Conservation (phyloP, 371 early-diverging fungal species). For the Circinella minor region DNA sequence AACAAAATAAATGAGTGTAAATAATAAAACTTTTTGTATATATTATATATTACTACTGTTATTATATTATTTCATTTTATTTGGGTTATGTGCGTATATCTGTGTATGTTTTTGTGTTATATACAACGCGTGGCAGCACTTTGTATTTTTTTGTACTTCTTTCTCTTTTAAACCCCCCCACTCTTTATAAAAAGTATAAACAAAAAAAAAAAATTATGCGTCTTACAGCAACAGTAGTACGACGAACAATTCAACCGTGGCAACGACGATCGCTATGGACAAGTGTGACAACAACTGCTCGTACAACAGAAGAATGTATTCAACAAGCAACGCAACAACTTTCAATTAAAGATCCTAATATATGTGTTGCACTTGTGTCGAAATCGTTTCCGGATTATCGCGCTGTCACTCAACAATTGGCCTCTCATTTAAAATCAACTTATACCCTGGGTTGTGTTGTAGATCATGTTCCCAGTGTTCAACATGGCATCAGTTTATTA, state of each 20-base stretch:
- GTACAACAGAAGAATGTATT: slow-evolving; percentile 35
- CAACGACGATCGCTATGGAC: slow-evolving; percentile 27
- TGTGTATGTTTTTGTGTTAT: no score
- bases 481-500: slow-evolving; percentile 55
- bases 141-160: no score
- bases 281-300: slow-evolving; percentile 29
- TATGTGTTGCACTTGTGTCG: slow-evolving; percentile 47
- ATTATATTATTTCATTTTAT: no score
- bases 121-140: no score
- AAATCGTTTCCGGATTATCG: slow-evolving; percentile 45
- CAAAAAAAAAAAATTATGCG: not conserved
- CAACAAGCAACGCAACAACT: slow-evolving; percentile 19
- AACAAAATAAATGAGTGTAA: no score
- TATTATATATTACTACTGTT: no score
- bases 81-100: no score
- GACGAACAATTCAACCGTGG: not conserved
- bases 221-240: not conserved
- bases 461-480: slow-evolving; percentile 53
- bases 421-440: slow-evolving; percentile 20
- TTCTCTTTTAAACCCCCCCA: not conserved
- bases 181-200: not conserved
- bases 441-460: slow-evolving; percentile 52
- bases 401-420: slow-evolving; percentile 12
- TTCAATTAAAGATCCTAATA: slow-evolving; percentile 20
- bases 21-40: no score